Conservation (phyloP, 345 rosid species). For the Aegle marmelos region DNA sequence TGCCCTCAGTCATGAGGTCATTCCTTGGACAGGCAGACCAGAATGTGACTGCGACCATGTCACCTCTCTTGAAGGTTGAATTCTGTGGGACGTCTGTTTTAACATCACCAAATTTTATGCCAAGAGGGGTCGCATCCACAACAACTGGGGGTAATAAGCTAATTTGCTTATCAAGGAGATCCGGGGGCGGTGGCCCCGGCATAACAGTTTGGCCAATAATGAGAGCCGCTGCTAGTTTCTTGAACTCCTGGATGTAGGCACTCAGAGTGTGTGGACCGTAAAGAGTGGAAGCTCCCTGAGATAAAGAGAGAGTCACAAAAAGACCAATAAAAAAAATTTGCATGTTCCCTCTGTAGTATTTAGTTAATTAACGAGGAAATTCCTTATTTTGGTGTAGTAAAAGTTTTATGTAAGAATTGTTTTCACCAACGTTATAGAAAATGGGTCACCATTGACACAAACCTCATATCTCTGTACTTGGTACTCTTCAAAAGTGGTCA, state of each 20-base stretch:
- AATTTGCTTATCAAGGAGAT: conserved; percentile 67
- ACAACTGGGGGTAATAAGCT: conserved; percentile 70
- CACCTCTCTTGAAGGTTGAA: conserved; percentile 59
- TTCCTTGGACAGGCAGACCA: conserved; percentile 93
- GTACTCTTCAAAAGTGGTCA: conserved; percentile 72
- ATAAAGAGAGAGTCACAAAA: neutral
- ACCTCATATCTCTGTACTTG: conserved; percentile 74
- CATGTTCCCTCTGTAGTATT: neutral
- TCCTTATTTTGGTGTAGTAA: neutral
- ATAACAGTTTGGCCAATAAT: conserved; percentile 38
- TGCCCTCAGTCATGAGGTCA: conserved; percentile 88
- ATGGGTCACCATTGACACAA: conserved; percentile 8
- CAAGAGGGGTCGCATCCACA: conserved; percentile 59
- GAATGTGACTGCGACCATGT: conserved; percentile 57
- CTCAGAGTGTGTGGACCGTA: conserved; percentile 80
- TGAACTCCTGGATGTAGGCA: conserved; percentile 86
- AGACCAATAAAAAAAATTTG: neutral
- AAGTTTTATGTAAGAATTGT: neutral
- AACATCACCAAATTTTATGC: conserved; percentile 66
- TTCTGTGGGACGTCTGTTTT: conserved; percentile 57
- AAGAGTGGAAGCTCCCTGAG: conserved; percentile 85
- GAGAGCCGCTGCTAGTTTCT: conserved; percentile 70
- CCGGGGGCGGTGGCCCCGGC: conserved; percentile 66
- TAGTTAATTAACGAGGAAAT: neutral
- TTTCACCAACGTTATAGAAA: neutral